These are phyloP conservation scores for Alternaria infectoria DNA, from an alignment of 2,329 filamentous ascomycete species.

Conservation along the genomic window DNA sequence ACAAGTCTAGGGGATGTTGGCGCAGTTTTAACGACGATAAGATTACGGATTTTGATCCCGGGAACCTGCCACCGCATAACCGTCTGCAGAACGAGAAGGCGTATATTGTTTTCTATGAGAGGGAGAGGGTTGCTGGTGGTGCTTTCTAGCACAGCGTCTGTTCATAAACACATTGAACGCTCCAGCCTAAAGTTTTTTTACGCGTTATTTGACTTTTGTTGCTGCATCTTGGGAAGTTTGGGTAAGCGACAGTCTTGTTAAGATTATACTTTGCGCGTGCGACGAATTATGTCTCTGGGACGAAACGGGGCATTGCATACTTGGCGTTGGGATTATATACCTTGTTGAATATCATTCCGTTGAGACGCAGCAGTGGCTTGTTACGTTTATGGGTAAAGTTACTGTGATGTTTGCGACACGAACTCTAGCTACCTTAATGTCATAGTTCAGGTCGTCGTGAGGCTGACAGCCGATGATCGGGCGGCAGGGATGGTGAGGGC, in stretches of 20 bases:
- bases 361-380: not conserved
- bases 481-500: conserved; percentile 21
- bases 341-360: conserved; percentile 7
- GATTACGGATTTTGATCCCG: conserved; percentile 64
- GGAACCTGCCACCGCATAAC: conserved; percentile 55
- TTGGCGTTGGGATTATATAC: conserved; percentile 13
- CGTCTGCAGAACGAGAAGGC: conserved; percentile 67
- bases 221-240: not conserved
- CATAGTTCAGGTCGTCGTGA: not conserved
- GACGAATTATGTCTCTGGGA: not conserved
- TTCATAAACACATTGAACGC: not conserved
- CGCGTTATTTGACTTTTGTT: not conserved
- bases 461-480: conserved; percentile 25
- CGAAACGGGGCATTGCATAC: conserved; percentile 11
- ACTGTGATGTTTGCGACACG: not conserved
- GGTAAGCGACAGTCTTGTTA: not conserved
- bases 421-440: not conserved
- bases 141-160: conserved; percentile 16
- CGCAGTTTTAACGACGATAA: conserved; percentile 59
- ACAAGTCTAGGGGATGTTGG: conserved; percentile 62
- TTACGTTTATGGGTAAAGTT: not conserved
- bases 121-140: conserved; percentile 43
- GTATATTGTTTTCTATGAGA: conserved; percentile 70
- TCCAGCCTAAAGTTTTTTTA: too few species aligned
- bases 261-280: not conserved